Evolutionary conservation across 306 rosid genomes (phyloP).

Genomic region (Hippophae rhamnoides): DNA sequence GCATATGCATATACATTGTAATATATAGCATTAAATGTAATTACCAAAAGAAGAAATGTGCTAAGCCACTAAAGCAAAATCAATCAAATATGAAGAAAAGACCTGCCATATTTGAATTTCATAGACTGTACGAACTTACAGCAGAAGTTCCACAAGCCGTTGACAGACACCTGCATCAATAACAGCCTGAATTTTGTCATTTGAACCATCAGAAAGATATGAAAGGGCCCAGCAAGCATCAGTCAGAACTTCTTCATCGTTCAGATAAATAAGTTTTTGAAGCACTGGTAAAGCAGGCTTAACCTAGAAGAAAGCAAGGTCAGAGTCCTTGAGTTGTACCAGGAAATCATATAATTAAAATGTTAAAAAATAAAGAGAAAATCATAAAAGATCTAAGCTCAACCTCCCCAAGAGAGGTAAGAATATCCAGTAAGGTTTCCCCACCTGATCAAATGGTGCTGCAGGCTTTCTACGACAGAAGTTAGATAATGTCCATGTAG

Average conservation of each 20-base stretch:
- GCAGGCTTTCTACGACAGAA: constrained; percentile 60
- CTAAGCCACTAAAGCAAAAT: not conserved
- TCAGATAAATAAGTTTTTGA: constrained; percentile 33
- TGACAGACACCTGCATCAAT: constrained; percentile 51
- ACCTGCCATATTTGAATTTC: not conserved
- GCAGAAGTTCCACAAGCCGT: constrained; percentile 48
- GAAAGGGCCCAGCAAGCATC: constrained; percentile 66
- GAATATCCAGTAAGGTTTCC: not conserved
- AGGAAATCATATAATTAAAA: not conserved
- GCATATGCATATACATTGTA: not conserved
- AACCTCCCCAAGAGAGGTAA: not conserved
- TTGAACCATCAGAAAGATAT: constrained; percentile 53
- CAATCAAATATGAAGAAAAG: not conserved
- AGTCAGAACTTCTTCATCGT: constrained; percentile 51
- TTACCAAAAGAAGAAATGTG: not conserved
- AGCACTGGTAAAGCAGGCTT: constrained; percentile 52
- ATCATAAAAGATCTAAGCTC: not conserved
- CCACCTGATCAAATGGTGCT: constrained; percentile 49
- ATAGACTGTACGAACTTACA: constrained; percentile 24
- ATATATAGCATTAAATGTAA: not conserved
- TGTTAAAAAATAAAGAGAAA: not conserved
- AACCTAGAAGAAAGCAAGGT: constrained; percentile 36
- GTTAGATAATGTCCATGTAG: constrained; percentile 58
- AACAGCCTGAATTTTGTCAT: constrained; percentile 51
- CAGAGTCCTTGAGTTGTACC: not conserved